phyloP scores from a whole-genome alignment of 768 basidiomycete species.

The Royoungia palumana region DNA sequence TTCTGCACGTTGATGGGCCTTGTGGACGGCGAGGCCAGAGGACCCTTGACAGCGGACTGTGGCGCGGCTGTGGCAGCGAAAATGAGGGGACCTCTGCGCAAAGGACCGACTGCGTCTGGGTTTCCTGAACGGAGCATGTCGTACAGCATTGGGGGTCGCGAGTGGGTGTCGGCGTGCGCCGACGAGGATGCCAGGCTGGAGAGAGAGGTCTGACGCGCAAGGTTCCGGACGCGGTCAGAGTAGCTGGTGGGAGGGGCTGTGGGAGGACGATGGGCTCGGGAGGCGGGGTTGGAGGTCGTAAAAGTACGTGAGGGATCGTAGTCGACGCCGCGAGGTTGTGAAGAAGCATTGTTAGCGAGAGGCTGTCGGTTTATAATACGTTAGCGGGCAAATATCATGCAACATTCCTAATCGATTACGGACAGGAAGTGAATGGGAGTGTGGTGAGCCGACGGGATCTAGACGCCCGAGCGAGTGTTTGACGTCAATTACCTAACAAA shows the following conservation, averaged over 20 bases:
- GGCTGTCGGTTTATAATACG: no score
- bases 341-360: no score
- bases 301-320: constrained; percentile 47
- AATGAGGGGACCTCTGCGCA: constrained; percentile 56
- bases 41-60: constrained; percentile 12
- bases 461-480: constrained; percentile 19
- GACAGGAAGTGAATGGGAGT: constrained; percentile 30
- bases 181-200: constrained; percentile 2
- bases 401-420: no score
- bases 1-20: not conserved
- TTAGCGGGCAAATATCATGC: no score
- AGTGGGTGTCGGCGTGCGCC: not conserved
- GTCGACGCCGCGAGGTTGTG: no score
- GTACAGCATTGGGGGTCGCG: constrained; percentile 14
- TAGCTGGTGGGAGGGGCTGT: constrained; percentile 20
- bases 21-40: constrained; percentile 13
- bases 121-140: constrained; percentile 22
- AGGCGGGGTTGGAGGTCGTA: constrained; percentile 2
- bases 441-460: constrained; percentile 16
- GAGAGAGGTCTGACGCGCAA: constrained; percentile 7
- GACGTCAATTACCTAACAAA: constrained; percentile 31
- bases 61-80: constrained; percentile 50
- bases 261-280: constrained; percentile 13
- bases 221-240: constrained; percentile 8
- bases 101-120: constrained; percentile 12